Evolutionary conservation across 2,329 filamentous ascomycete species (phyloP).

Genomic region (Rhytidhysteron rufulum): DNA sequence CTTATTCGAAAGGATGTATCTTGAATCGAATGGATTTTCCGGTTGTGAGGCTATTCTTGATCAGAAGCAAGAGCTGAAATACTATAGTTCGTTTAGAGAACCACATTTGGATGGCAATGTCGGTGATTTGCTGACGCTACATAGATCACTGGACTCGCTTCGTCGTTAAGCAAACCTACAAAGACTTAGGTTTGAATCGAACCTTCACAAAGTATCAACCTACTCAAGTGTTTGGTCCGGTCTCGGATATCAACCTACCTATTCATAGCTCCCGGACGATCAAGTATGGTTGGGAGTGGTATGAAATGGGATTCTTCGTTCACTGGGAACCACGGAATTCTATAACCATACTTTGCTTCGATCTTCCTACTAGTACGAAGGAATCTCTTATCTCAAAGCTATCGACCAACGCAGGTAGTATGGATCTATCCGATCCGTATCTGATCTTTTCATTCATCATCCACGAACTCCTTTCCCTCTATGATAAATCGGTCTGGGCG

Average conservation of each 20-base stretch:
- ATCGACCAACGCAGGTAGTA: conserved; percentile 3
- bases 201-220: conserved; percentile 9
- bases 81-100: conserved; percentile 5
- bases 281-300: conserved; percentile 12
- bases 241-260: conserved; percentile 2
- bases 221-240: conserved; percentile 4
- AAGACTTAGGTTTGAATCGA: conserved; percentile 9
- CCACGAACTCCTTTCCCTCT: conserved; percentile 10
- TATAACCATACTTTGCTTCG: conserved; percentile 9
- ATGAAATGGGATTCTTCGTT: conserved; percentile 12
- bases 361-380: conserved; percentile 9
- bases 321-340: conserved; percentile 4
- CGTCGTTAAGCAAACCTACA: conserved; percentile 11
- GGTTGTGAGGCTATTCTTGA: conserved; percentile 6
- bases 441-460: conserved; percentile 7
- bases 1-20: conserved; percentile 10
- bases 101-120: neutral
- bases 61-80: conserved; percentile 4
- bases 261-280: conserved; percentile 6
- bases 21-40: conserved; percentile 10
- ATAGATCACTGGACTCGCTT: conserved; percentile 10
- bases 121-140: neutral
- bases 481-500: conserved; percentile 14
- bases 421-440: conserved; percentile 6
- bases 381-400: conserved; percentile 6